Evolutionary conservation across 2,329 filamentous ascomycete species (phyloP).

Genomic region (Calonectria pteridis): DNA sequence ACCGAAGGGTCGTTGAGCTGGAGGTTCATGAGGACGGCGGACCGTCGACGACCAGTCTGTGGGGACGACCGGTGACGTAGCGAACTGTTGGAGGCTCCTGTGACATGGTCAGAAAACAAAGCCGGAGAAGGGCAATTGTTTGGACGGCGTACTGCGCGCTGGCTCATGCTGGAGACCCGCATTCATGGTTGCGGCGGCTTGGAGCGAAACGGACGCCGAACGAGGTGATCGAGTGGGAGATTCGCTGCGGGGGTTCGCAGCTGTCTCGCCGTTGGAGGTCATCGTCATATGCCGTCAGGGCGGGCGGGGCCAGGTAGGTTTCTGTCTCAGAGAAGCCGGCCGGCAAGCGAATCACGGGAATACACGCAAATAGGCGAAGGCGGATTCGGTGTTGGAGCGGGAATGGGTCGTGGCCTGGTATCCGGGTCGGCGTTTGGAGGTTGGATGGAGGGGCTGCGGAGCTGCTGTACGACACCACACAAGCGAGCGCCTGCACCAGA

Average conservation of each 20-base stretch:
- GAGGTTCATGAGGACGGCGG: constrained; percentile 78
- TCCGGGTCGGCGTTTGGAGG: constrained; percentile 7
- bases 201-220: constrained; percentile 77
- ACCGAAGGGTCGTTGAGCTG: constrained; percentile 78
- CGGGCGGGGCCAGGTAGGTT: neutral
- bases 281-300: constrained; percentile 34
- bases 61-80: constrained; percentile 60
- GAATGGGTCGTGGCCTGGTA: constrained; percentile 2
- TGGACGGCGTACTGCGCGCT: constrained; percentile 62
- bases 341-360: neutral
- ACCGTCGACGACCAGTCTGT: constrained; percentile 70
- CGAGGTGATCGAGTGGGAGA: constrained; percentile 73
- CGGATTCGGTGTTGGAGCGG: neutral
- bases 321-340: neutral
- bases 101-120: constrained; percentile 22
- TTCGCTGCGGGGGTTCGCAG: constrained; percentile 50
- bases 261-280: constrained; percentile 47
- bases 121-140: neutral
- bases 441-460: constrained; percentile 22
- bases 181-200: constrained; percentile 83
- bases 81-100: constrained; percentile 67
- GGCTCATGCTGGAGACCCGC: constrained; percentile 78
- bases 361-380: neutral
- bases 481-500: neutral
- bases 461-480: constrained; percentile 11